phyloP scores from a whole-genome alignment of 805 yeast species.

The Kurtzmaniella cleridarum region DNA sequence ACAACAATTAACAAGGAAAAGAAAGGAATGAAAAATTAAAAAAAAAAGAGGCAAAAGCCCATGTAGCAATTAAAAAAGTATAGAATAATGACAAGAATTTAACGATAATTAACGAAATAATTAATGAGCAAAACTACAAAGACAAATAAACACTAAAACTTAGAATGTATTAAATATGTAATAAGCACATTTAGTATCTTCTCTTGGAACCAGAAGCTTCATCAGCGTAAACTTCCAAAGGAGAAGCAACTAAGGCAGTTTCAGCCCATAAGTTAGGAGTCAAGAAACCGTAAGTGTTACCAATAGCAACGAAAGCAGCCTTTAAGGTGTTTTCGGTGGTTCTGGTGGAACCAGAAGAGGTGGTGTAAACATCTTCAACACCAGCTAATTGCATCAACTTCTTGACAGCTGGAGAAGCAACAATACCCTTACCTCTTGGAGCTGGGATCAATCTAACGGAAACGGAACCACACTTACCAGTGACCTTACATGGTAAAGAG shows the following conservation, averaged over 20 bases:
- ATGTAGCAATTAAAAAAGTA: background rate
- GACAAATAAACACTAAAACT: too few species aligned
- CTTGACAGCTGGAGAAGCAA: constrained; percentile 99
- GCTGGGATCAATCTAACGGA: constrained; percentile 98
- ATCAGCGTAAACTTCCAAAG: constrained; percentile 91
- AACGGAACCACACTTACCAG: constrained; percentile 99
- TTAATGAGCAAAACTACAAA: too few species aligned
- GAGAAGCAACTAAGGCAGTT: constrained; percentile 79
- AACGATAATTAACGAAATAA: too few species aligned
- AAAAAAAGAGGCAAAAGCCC: background rate
- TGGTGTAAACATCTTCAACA: constrained; percentile 98
- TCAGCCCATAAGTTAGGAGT: constrained; percentile 98
- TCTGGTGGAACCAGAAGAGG: constrained; percentile 98
- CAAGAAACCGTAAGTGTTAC: constrained; percentile 99
- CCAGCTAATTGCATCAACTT: constrained; percentile 99
- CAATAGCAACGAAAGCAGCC: constrained; percentile 99
- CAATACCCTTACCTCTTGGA: constrained; percentile 99
- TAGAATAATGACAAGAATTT: background rate
- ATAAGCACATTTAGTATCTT: constrained; percentile 50
- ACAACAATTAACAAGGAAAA: constrained; percentile 8
- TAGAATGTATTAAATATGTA: too few species aligned
- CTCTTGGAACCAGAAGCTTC: constrained; percentile 72
- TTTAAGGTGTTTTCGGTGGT: constrained; percentile 99
- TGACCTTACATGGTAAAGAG: constrained; percentile 94
- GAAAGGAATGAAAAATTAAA: background rate